Percentiles rank a stretch among this genome's conserved stretches.
Evolutionary conservation across 75 land plant species (phyloP).

Genomic region (Isoetes taiwanensis): DNA sequence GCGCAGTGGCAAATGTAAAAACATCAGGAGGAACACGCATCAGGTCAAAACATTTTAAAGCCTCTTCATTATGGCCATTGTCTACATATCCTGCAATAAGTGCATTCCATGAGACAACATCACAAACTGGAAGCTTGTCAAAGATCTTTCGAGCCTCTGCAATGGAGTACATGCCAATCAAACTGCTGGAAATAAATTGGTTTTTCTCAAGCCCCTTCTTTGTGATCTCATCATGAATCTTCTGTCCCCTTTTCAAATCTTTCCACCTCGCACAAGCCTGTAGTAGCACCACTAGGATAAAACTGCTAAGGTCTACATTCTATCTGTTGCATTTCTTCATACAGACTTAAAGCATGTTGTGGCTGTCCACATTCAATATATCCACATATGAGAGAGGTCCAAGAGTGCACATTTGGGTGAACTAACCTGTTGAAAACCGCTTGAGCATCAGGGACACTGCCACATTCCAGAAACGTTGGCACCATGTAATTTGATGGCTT

Average conservation of each 20-base stretch:
- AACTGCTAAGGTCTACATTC: too few relatives aligned
- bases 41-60: slow-evolving; percentile 10
- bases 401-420: too few relatives aligned
- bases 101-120: slow-evolving; percentile 27
- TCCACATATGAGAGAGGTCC: too few relatives aligned
- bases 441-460: too few relatives aligned
- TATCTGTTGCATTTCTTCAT: too few relatives aligned
- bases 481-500: too few relatives aligned
- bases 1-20: too few relatives aligned
- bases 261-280: not conserved
- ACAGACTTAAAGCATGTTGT: too few relatives aligned
- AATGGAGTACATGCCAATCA: not conserved
- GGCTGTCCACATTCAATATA: too few relatives aligned
- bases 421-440: too few relatives aligned
- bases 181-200: not conserved
- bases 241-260: not conserved
- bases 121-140: slow-evolving; percentile 11
- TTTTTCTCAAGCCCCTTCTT: not conserved
- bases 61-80: slow-evolving; percentile 18
- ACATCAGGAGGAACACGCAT: not conserved
- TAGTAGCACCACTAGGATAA: too few relatives aligned
- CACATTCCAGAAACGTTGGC: too few relatives aligned
- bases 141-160: slow-evolving; percentile 16
- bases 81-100: slow-evolving; percentile 31
- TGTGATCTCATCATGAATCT: not conserved